Base-by-base conservation (phyloP, 805 yeast species). In the Starmera amethionina region DNA sequence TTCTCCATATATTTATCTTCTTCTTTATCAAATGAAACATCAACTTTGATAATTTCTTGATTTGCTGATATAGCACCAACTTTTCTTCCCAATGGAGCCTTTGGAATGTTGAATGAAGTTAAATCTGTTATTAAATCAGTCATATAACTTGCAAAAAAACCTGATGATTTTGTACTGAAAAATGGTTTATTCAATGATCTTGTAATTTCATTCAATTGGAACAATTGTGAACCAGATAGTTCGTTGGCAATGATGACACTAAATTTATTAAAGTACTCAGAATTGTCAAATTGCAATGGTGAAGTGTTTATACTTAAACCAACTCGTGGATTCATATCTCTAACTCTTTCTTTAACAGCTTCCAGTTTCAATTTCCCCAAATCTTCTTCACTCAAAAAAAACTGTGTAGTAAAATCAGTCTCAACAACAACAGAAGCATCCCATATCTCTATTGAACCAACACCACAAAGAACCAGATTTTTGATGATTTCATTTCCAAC, bases 391-490 rank as follows among this genome's bases (percentile, higher is more conserved):
- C 71, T 72, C 25, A 86, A 55, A 55, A 86, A 85, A 58, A 87
- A 89, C 56, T 88, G 93, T 1, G 79, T 70, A 3, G 78, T 77
- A 43, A 82, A 69, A 54, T 86, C 95, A 34, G 70, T 75, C 31
- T 73, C 82, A 2, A 58, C 54, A 1, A 85, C 74, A 0, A 37
- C 50, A 3, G 78, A 62, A 30, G 59, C 52, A 60, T 89, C 97
- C 41, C 79, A 54, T 0, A 93, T 63, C n/a, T 80, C 79, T 27
- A 90, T 60, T 1, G 80, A 65, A 4, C 95, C 95, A 42, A 90
- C 67, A 5, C 98, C 98, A 27, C 95, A 94, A 19, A 93, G 69
- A 15, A 85, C 85, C 37, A 93, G 59, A 58, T 89, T 89, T 60
- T 93, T 90, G 31, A 80, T 75, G 10, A 84, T 70, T 58, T 90